Evolutionary conservation across 352 stramenopile genomes (phyloP).

Genomic region (Salisapilia sapeloensis): DNA sequence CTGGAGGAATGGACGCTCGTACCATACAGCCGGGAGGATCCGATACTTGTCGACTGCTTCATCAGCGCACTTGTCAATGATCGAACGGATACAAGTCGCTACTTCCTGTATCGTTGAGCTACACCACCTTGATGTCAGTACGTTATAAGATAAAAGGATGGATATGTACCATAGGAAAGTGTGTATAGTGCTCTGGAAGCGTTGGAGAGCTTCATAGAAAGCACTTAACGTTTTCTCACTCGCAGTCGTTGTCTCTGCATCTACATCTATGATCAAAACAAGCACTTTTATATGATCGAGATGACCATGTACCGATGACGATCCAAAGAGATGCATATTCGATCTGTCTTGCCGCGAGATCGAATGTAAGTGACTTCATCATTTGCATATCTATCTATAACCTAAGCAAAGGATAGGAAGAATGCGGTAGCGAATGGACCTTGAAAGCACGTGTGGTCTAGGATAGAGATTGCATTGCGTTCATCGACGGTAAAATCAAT

Average conservation of each 20-base stretch:
- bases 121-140: background rate
- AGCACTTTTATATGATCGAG: background rate
- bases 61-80: constrained; percentile 39
- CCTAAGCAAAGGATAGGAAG: constrained; percentile 1
- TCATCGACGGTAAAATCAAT: constrained; percentile 58
- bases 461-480: constrained; percentile 30
- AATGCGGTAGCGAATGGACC: constrained; percentile 8
- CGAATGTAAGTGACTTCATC: constrained; percentile 36
- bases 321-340: constrained; percentile 46
- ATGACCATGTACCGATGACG: constrained; percentile 22
- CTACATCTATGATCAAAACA: background rate
- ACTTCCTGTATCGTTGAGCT: constrained; percentile 21
- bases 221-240: constrained; percentile 9
- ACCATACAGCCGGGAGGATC: constrained; percentile 51
- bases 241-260: background rate
- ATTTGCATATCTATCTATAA: constrained; percentile 10
- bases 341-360: constrained; percentile 31
- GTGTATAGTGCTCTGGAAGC: constrained; percentile 34
- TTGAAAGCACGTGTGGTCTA: constrained; percentile 14
- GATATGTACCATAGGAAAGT: constrained; percentile 19
- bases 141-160: background rate
- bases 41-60: constrained; percentile 15
- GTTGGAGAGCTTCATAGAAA: constrained; percentile 36
- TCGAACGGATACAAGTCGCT: constrained; percentile 16
- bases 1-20: constrained; percentile 46